Evolutionary conservation across 1,284 basidiomycete genomes (phyloP).

Genomic region (Inonotus hispidus): DNA sequence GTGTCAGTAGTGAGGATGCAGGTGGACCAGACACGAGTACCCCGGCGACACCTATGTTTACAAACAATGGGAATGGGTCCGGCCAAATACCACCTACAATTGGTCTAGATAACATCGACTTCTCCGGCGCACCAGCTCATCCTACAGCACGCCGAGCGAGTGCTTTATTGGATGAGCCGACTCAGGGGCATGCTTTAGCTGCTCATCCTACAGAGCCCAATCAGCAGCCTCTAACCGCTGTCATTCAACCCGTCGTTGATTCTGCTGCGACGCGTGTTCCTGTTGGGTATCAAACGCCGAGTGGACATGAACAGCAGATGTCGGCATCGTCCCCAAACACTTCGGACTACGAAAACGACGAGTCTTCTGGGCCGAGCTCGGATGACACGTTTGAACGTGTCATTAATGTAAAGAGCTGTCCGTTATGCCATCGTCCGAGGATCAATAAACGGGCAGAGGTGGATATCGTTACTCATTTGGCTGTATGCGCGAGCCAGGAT

Average conservation of each 20-base stretch:
- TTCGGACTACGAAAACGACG: constrained; percentile 23
- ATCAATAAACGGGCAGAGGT: constrained; percentile 84
- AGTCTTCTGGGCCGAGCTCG: constrained; percentile 22
- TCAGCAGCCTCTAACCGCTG: constrained; percentile 37
- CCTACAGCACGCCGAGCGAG: constrained; percentile 20
- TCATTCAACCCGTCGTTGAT: constrained; percentile 8
- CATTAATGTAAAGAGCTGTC: constrained; percentile 93
- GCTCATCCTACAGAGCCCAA: constrained; percentile 38
- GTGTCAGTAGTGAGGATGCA: constrained; percentile 40
- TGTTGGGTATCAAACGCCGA: constrained; percentile 12
- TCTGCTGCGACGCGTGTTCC: constrained; percentile 18
- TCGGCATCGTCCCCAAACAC: constrained; percentile 26
- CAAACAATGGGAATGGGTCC: constrained; percentile 30
- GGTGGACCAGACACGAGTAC: constrained; percentile 32
- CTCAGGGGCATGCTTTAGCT: constrained; percentile 18
- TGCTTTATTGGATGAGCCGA: constrained; percentile 13
- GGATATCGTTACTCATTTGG: constrained; percentile 91
- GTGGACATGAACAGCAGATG: constrained; percentile 1
- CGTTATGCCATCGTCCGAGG: constrained; percentile 86
- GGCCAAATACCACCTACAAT: constrained; percentile 28
- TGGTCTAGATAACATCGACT: constrained; percentile 53
- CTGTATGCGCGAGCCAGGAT: constrained; percentile 89
- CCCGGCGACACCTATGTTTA: constrained; percentile 42
- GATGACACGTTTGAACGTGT: constrained; percentile 74
- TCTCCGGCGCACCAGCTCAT: constrained; percentile 48